Evolutionary conservation across 176 grass and related monocot species (phyloP), one percentile per base, ranked within the genome.

Genomic region (Hsuehochloa calcarea): DNA sequence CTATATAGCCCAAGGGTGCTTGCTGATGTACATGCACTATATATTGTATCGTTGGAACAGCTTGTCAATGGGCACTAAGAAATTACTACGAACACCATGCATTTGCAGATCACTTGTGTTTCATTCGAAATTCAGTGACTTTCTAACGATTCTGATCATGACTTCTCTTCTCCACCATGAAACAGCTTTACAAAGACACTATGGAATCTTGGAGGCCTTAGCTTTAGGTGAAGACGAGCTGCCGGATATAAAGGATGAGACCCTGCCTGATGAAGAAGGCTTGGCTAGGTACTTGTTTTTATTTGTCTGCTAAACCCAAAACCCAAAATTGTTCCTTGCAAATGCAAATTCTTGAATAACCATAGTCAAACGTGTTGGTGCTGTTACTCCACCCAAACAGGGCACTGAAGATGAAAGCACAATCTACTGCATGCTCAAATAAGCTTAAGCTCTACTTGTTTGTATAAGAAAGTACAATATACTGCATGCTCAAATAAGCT

Each of bases 161-260:
- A 16, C 17, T 71, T 61, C 8, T 64, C 16, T 77, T 81, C 31
- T 80, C 17, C 51, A 27, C 70, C 47, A 25, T 76, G 61, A 64
- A 86, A 78, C 86, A 98, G 96, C 91, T 87, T 88, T 98, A 69
- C 96, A 98, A 87, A 92, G 90, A 75, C 96, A 98, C 76, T 95
- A 98, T 67, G 96, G 91, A 16, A 91, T 93, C 77, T 93, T 98
- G 89, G 93, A 98, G 85, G 91, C 90, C 47, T 92, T 98, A 23
- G 96, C 96, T 58, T 82, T 98, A 89, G 93, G 90, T 44, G 96
- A 92, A 79, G 91, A 98, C 81, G 96, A 98, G 85, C 90, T 95
- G 87, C 93, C 91, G 7, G 96, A 98, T 78, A 89, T 98, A 47
- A 95, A 95, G 54, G 96, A 98, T 81, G 93, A 98, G 47, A 98